Base-by-base conservation (phyloP, 495 filamentous ascomycete genomes). In the Hypoxylon lenormandii region DNA sequence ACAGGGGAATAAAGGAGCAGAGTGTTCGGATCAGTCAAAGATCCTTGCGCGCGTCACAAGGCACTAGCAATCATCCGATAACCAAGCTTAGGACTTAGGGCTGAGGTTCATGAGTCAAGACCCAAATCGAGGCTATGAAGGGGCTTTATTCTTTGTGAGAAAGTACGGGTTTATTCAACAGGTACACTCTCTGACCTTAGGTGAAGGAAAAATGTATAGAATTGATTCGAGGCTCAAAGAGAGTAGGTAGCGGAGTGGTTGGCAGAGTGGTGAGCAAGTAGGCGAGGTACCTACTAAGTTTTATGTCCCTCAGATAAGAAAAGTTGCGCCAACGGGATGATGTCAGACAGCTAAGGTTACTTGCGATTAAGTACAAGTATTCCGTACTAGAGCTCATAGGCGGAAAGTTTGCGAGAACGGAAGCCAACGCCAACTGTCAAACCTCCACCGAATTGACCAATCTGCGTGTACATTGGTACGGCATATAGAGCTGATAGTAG, bases 41-140 rank as follows among this genome's bases (percentile, higher is more conserved):
- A 47, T 58, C 67, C 67, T 57, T 70, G 61, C 67, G 56, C 62
- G 50, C 36, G 49, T 69, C 66, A 69, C 65, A 52, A 69, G 65
- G 50, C 6, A 49, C 5, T 7, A 43, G 47, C 21, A 56, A 38
- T 28, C 33, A 15, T 56, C 19, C 40, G 40, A 43, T 37, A 63
- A 51, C 18, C 36, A 51, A 43, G 15, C n/a, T n/a, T n/a, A n/a
- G n/a, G n/a, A n/a, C 23, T 19, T 48, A 58, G 13, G 11, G 23
- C 42, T 28, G 30, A 50, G 42, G 60, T 38, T 63, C 59, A 50
- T 33, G 49, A 15, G 26, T 62, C 56, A 52, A 55, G 19, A 6
- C 46, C 22, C 30, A 33, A 33, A 40, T 28, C 45, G 38, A 42
- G 60, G 61, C 53, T 6, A 38, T 15, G 50, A 38, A 53, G 21